Conservation (phyloP, 2,329 filamentous ascomycete species). For the Leptosphaerulina australis region DNA sequence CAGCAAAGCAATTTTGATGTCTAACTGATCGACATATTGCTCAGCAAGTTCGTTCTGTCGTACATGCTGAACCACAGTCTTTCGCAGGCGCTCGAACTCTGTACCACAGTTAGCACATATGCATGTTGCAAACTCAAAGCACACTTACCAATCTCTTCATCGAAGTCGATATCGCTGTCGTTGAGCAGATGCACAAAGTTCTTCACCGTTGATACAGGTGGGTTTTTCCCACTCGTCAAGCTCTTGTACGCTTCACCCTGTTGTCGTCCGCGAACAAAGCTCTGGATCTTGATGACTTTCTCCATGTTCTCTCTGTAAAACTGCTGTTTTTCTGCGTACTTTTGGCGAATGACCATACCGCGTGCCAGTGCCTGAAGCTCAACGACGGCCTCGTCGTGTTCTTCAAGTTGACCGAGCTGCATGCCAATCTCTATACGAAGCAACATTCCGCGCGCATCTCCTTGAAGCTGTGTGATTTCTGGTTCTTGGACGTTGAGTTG, state of each 20-base stretch:
- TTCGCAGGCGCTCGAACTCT: slow-evolving; percentile 92
- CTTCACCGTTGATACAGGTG: slow-evolving; percentile 94
- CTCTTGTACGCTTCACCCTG: slow-evolving; percentile 99
- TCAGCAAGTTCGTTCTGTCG: slow-evolving; percentile 96
- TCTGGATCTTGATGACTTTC: slow-evolving; percentile 98
- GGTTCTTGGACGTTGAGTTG: slow-evolving; percentile 72
- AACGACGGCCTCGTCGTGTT: slow-evolving; percentile 76
- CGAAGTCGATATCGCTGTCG: slow-evolving; percentile 98
- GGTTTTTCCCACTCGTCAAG: slow-evolving; percentile 93
- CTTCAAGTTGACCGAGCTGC: slow-evolving; percentile 77
- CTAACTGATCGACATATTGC: slow-evolving; percentile 96
- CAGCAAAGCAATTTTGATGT: slow-evolving; percentile 97
- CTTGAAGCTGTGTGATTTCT: slow-evolving; percentile 73
- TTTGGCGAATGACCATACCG: slow-evolving; percentile 73
- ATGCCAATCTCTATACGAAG: slow-evolving; percentile 75
- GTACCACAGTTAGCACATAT: slow-evolving; percentile 26
- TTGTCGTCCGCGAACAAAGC: slow-evolving; percentile 90
- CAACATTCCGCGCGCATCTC: slow-evolving; percentile 77
- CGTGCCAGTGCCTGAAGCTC: slow-evolving; percentile 77
- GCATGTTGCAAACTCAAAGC: too few relatives aligned
- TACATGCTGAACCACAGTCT: slow-evolving; percentile 96
- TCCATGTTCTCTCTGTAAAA: slow-evolving; percentile 98
- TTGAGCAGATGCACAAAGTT: slow-evolving; percentile 98
- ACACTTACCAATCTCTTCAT: slow-evolving; percentile 76
- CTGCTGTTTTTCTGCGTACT: slow-evolving; percentile 82